Percentiles rank a stretch among this genome's conserved stretches.
Evolutionary conservation across 371 early-diverging fungal species (phyloP).

Genomic region (Parasitella parasitica): DNA sequence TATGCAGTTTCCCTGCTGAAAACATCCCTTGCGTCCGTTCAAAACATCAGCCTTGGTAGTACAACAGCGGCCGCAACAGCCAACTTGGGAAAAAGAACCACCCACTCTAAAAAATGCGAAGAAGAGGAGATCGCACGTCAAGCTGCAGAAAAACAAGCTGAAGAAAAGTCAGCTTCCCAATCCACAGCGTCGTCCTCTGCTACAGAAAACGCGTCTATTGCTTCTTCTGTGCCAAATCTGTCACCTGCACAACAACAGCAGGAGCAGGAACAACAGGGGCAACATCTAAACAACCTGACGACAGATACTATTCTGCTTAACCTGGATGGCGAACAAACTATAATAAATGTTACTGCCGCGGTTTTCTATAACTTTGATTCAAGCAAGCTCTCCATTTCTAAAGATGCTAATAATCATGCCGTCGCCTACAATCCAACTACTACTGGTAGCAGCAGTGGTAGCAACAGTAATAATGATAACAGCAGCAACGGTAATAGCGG

Average conservation of each 20-base stretch:
- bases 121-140: neutral
- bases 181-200: neutral
- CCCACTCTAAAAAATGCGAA: neutral
- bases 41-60: conserved; percentile 1
- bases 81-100: neutral
- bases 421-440: neutral
- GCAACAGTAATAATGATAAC: no score
- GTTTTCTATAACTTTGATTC: neutral
- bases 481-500: no score
- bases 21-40: conserved; percentile 1
- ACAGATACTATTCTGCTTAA: neutral
- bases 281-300: neutral
- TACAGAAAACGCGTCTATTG: neutral
- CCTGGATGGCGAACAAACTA: neutral
- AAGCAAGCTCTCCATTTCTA: neutral
- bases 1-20: neutral
- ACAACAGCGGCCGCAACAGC: neutral
- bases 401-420: neutral
- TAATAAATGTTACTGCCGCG: neutral
- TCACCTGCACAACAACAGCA: neutral
- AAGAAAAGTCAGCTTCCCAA: no score
- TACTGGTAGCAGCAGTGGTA: no score
- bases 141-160: no score
- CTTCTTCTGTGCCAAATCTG: neutral
- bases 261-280: neutral